Conservation (phyloP, 2,329 filamentous ascomycete genomes). For the Conoideocrella luteorostrata region DNA sequence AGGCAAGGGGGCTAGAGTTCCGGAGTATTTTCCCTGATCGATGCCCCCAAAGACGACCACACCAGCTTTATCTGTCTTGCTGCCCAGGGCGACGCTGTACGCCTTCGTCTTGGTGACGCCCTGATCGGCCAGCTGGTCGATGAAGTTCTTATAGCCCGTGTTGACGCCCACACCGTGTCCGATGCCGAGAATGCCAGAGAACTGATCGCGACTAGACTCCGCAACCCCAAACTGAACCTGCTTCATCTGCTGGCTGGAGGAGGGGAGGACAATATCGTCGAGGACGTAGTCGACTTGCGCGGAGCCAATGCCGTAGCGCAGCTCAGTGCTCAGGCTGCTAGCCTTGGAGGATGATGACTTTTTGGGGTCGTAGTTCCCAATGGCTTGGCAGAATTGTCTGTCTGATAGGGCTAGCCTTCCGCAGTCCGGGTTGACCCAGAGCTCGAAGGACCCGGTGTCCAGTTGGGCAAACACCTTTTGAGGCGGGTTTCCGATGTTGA, state of each 20-base stretch:
- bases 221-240: conserved; percentile 62
- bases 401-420: conserved; percentile 37
- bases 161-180: conserved; percentile 53
- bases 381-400: conserved; percentile 36
- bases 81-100: conserved; percentile 60
- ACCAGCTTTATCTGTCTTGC: conserved; percentile 53
- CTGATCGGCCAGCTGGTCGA: conserved; percentile 43
- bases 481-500: conserved; percentile 47
- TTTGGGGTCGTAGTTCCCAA: conserved; percentile 37
- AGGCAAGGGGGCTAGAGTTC: conserved; percentile 52
- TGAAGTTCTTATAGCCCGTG: conserved; percentile 42
- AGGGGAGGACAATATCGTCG: conserved; percentile 39
- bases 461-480: conserved; percentile 49
- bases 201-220: conserved; percentile 39
- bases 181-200: conserved; percentile 64
- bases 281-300: conserved; percentile 44
- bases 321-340: conserved; percentile 29
- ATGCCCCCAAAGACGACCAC: conserved; percentile 63
- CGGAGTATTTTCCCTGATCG: conserved; percentile 58
- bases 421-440: conserved; percentile 58
- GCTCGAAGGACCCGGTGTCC: conserved; percentile 54
- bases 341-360: conserved; percentile 32
- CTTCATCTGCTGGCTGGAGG: conserved; percentile 26
- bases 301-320: conserved; percentile 45
- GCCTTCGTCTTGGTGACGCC: conserved; percentile 53